Evolutionary conservation across 2,329 filamentous ascomycete species (phyloP).

Genomic region (Xylariomycetidae sp.): DNA sequence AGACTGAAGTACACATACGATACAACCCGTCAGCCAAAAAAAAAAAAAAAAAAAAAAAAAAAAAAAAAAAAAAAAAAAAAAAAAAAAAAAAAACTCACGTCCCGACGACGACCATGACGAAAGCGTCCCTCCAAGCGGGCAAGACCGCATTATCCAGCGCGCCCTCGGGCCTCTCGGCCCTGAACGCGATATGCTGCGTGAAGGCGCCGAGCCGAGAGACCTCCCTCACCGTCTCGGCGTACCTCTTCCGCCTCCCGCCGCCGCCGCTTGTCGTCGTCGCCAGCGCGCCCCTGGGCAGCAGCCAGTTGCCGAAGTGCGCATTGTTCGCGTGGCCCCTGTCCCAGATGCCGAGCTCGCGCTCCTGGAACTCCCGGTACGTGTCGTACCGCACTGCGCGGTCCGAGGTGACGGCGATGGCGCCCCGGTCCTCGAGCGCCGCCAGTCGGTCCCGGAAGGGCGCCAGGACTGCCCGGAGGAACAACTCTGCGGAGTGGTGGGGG

Average conservation of each 20-base stretch:
- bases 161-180: constrained; percentile 20
- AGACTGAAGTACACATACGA: too few species aligned
- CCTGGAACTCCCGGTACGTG: constrained; percentile 5
- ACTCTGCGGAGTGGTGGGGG: too few species aligned
- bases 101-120: constrained; percentile 28
- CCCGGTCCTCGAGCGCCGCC: too few species aligned
- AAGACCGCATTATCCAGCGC: constrained; percentile 30
- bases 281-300: constrained; percentile 3
- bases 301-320: constrained; percentile 5
- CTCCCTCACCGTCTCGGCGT: constrained; percentile 17
- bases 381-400: constrained; percentile 2
- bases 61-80: too few species aligned
- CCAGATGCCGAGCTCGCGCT: constrained; percentile 3
- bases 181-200: constrained; percentile 26
- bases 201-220: constrained; percentile 28
- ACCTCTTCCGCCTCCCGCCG: too few species aligned
- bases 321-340: constrained; percentile 5
- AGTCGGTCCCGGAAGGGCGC: too few species aligned
- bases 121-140: constrained; percentile 32
- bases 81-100: constrained; percentile 3
- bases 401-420: too few species aligned
- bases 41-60: too few species aligned
- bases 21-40: too few species aligned
- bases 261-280: not conserved
- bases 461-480: too few species aligned